Evolutionary conservation across 371 early-diverging fungal species (phyloP).

Genomic region (Mortierella polycephala): DNA sequence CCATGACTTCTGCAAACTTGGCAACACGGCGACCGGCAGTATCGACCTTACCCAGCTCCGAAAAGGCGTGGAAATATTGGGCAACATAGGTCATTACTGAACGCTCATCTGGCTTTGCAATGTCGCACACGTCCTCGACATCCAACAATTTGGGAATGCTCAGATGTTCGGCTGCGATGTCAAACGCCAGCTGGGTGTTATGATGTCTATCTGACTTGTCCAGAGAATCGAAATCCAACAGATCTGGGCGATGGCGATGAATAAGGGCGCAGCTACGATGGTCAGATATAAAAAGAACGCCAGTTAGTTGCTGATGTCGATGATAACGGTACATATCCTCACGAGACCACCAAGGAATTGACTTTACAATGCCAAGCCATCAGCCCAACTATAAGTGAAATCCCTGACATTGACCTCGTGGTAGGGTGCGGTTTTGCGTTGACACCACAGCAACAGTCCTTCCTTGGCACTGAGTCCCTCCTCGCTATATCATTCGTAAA

Average conservation of each 20-base stretch:
- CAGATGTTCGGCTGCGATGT: constrained; percentile 90
- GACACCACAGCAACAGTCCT: constrained; percentile 97
- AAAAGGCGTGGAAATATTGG: constrained; percentile 98
- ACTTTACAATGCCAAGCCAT: constrained; percentile 92
- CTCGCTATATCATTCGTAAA: constrained; percentile 62
- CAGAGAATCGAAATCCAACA: constrained; percentile 88
- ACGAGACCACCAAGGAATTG: no score
- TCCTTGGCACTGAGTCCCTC: constrained; percentile 94
- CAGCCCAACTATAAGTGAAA: constrained; percentile 92
- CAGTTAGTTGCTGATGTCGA: neutral
- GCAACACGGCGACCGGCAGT: constrained; percentile 92
- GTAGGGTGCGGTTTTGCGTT: constrained; percentile 92
- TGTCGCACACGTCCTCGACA: constrained; percentile 96
- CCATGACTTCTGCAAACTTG: constrained; percentile 90
- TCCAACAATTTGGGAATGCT: constrained; percentile 93
- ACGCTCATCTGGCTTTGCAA: constrained; percentile 95
- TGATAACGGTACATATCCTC: neutral
- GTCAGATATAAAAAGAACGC: neutral
- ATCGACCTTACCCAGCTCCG: constrained; percentile 87
- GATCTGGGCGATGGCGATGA: constrained; percentile 96
- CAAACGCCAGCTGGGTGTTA: constrained; percentile 96
- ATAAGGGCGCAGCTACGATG: constrained; percentile 88
- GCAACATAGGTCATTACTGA: constrained; percentile 99
- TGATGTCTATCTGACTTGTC: constrained; percentile 83
- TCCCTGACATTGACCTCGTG: constrained; percentile 84